These are phyloP conservation scores for Colletotrichum phormii DNA, from an alignment of 2,329 filamentous ascomycete genomes.

Conservation along the genomic window DNA sequence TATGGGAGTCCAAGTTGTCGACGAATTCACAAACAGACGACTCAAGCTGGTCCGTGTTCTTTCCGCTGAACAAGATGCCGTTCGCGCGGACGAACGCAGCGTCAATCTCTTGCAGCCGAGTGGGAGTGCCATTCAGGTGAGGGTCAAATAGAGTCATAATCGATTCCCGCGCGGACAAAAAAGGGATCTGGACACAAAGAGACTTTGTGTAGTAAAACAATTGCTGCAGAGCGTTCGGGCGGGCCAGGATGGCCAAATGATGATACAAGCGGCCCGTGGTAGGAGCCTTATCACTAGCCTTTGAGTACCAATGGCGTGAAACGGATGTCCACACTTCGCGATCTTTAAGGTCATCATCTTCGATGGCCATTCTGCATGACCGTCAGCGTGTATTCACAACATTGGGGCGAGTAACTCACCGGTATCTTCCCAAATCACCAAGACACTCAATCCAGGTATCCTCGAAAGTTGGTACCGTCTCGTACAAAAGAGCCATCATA, in stretches of 20 bases:
- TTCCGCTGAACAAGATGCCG: neutral
- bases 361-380: constrained; percentile 64
- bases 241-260: constrained; percentile 83
- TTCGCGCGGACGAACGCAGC: neutral
- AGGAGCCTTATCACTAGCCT: constrained; percentile 81
- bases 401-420: no score
- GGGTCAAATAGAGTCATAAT: constrained; percentile 78
- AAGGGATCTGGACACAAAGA: constrained; percentile 78
- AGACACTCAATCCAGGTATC: constrained; percentile 96
- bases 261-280: constrained; percentile 86
- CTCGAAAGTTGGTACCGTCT: constrained; percentile 84
- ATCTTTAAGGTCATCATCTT: constrained; percentile 81
- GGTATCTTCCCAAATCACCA: constrained; percentile 45
- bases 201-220: constrained; percentile 79
- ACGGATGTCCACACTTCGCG: constrained; percentile 86
- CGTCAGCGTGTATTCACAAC: no score
- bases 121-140: constrained; percentile 49
- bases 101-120: neutral
- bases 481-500: constrained; percentile 88
- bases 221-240: constrained; percentile 77
- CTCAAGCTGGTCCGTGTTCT: accelerated
- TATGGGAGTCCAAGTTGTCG: constrained; percentile 65
- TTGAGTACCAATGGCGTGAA: constrained; percentile 85
- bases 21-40: constrained; percentile 53
- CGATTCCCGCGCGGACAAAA: constrained; percentile 76